Evolutionary conservation across 2,329 filamentous ascomycete species (phyloP), one percentile per base, ranked within the genome.

Genomic region (Magnaporthiopsis incrustans): DNA sequence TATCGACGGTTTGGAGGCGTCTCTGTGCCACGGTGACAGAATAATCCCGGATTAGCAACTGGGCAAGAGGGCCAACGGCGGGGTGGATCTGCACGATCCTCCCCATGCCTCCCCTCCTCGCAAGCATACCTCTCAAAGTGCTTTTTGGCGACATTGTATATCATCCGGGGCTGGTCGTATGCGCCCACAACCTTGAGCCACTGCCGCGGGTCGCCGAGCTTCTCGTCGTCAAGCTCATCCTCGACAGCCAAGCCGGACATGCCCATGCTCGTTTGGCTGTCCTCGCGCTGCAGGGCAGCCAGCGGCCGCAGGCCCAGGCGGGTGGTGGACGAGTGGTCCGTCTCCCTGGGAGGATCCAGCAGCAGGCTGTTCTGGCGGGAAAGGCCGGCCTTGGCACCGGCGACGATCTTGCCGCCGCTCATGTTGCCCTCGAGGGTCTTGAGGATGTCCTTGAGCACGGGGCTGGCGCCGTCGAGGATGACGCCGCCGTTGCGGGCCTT

Each of bases 401-500:
- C 78, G 3, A 84, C 79, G 65, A 92, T 82, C 70, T 83, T 88
- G 18, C 94, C 94, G n/a, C 91, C 91, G 67, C 82, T 89, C 91
- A 97, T 97, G 71, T 89, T 92, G 0, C 90, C 89, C 74, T 97
- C 93, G 18, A 99, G 73, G 0, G 86, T 87, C 75, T 91, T 92
- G 58, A 99, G 78, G 44, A 99, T 96, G 33, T 88, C 84, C 71
- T 90, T 92, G 66, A 99, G 79, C 69, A 89, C 86, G 56, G 88
- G 84, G 70, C 86, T 89, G 11, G 83, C 82, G 32, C 94, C 94
- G 63, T 97, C 92, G 3, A 99, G 90, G 68, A 99, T 96, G 63
- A 97, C 90, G 27, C 91, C 91, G 1, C 92, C 92, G 73, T 91
- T 92, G 66, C 89, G 83, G 69, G 89, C 91, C 79, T 97, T 98